Base-by-base conservation (phyloP, 2,329 filamentous ascomycete species). In the Tolypocladium cylindrosporum region DNA sequence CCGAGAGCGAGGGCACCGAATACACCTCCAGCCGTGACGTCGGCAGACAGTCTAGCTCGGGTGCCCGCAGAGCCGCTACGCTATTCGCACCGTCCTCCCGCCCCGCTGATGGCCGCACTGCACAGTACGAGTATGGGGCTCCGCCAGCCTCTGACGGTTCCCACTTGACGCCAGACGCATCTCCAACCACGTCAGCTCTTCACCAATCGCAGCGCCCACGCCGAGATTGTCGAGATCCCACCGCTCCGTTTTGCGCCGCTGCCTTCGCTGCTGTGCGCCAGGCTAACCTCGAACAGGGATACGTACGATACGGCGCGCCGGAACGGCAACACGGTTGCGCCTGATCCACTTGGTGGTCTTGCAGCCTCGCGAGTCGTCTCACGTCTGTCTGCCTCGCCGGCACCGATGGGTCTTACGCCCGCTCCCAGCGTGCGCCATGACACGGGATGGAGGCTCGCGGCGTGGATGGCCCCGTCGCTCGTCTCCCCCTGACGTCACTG, bases 81-180 rank as follows among this genome's bases (percentile, higher is more conserved):
- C 9, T n/a, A 8, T 16, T 31, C 43, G 21, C 41, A 24, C 40
- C 37, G 45, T 50, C 45, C 27, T 13, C 13, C 1, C 24, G 43
- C 43, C 43, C 43, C 43, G 31, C 43, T 31, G 36, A 56, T 55
- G 57, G 56, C 55, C 55, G 39, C 53, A 59, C 56, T 42, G 59
- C 55, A 61, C 59, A 61, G 59, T 41, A 54, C 4, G 21, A 61
- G 59, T 40, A 54, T 16, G 21, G 37, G 14, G 36, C 52, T 31
- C 43, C 43, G 43, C 43, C 24, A 19, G 24, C 43, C 43, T 45
- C 43, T 19, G 31, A n/a, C 24, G 43, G 43, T 31, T 21, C 43
- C 37, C 43, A 48, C 43, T 16, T 31, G 24, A 21, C 43, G 24
- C 43, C 43, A 37, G 37, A 24, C 27, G 7, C 36, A 56, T 27